These are phyloP conservation scores for Trametes meyenii DNA, from an alignment of 768 basidiomycete species.

Conservation along the genomic window DNA sequence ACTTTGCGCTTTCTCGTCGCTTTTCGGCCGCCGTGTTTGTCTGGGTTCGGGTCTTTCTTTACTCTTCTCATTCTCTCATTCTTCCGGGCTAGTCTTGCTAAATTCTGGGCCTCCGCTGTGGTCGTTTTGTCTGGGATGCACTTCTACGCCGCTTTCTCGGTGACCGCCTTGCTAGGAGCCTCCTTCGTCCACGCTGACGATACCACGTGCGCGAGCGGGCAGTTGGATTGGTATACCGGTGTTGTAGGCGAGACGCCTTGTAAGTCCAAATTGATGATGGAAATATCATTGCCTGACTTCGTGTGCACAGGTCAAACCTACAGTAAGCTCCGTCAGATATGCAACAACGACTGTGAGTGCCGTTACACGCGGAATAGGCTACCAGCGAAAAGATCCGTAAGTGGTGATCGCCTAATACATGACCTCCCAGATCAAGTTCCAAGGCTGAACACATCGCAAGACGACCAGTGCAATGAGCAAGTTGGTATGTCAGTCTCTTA, in stretches of 20 bases:
- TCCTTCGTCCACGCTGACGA: not conserved
- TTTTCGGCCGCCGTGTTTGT: no score
- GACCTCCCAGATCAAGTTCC: not conserved
- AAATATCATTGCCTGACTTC: not conserved
- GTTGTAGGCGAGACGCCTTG: slow-evolving; percentile 21
- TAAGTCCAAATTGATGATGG: not conserved
- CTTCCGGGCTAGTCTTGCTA: no score
- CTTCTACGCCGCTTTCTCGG: no score
- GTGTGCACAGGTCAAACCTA: slow-evolving; percentile 13
- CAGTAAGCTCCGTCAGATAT: slow-evolving; percentile 18
- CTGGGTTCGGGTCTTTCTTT: no score
- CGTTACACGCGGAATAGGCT: not conserved
- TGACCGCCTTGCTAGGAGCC: no score
- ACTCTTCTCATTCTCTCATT: no score
- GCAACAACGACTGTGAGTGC: slow-evolving; percentile 21
- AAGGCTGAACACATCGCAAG: not conserved
- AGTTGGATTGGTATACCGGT: slow-evolving; percentile 20
- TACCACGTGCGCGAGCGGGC: slow-evolving; percentile 7
- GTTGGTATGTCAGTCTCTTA: not conserved
- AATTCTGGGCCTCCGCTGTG: no score
- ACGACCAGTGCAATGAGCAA: slow-evolving; percentile 1
- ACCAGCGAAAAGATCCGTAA: not conserved
- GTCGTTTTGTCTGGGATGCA: no score
- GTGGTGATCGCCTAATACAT: not conserved
- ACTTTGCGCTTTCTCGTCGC: no score